These are phyloP conservation scores for Mycena haematopus DNA, from an alignment of 768 basidiomycete genomes.

Conservation along the genomic window DNA sequence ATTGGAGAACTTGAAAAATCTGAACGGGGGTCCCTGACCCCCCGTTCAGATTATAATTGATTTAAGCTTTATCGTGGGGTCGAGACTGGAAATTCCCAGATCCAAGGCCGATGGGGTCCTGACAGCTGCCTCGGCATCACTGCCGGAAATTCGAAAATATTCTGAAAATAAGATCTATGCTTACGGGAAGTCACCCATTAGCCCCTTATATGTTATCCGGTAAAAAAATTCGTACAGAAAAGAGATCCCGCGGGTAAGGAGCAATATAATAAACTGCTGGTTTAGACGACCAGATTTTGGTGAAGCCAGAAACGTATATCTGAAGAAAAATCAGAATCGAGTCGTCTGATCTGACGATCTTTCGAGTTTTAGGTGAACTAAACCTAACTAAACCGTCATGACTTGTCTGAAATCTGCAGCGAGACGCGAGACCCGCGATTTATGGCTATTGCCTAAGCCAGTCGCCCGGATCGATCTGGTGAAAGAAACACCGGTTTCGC, in stretches of 20 bases:
- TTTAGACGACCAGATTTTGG: conserved; percentile 29
- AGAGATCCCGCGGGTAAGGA: conserved; percentile 25
- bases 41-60: too few relatives aligned
- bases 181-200: not conserved
- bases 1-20: too few relatives aligned
- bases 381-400: conserved; percentile 20
- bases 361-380: conserved; percentile 1
- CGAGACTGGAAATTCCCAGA: too few relatives aligned
- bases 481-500: too few relatives aligned
- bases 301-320: conserved; percentile 30
- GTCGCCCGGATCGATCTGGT: too few relatives aligned
- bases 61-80: too few relatives aligned
- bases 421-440: conserved; percentile 27
- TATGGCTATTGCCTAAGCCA: not conserved
- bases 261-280: conserved; percentile 31
- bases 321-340: not conserved
- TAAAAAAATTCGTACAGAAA: not conserved
- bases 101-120: too few relatives aligned
- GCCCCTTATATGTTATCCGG: not conserved
- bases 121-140: too few relatives aligned
- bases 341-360: not conserved
- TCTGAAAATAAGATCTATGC: too few relatives aligned
- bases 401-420: conserved; percentile 25
- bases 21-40: too few relatives aligned
- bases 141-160: too few relatives aligned